phyloP scores from a whole-genome alignment of 225 moss, liverwort and hornwort species.

The Anthoceros angustus region DNA sequence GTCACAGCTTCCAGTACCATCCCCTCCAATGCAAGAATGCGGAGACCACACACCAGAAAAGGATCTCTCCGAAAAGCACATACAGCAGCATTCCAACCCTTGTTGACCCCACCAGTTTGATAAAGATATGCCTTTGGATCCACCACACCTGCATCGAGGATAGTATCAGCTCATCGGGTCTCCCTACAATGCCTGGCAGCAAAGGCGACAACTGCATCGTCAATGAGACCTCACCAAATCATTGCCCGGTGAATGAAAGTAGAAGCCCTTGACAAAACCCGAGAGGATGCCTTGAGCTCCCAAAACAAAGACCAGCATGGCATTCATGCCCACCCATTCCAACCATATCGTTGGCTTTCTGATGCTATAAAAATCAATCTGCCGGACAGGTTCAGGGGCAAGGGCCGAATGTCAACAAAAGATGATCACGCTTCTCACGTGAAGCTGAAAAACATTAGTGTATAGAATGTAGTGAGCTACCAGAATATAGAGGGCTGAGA shows the following conservation, averaged over 20 bases:
- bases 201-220: too few species aligned
- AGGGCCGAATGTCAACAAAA: background rate
- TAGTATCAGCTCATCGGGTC: background rate
- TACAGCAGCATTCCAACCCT: conserved; percentile 5
- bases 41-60: conserved; percentile 7
- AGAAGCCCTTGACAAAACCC: conserved; percentile 37
- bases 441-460: conserved; percentile 12
- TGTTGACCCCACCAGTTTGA: background rate
- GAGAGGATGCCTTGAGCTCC: conserved; percentile 33
- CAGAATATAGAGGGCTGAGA: conserved; percentile 33
- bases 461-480: conserved; percentile 8
- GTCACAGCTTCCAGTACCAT: conserved; percentile 9
- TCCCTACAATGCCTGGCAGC: too few species aligned
- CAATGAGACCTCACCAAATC: conserved; percentile 26
- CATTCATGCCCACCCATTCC: conserved; percentile 43
- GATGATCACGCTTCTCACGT: background rate
- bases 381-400: background rate
- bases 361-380: conserved; percentile 5
- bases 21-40: conserved; percentile 5
- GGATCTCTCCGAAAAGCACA: conserved; percentile 8
- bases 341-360: conserved; percentile 8
- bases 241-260: conserved; percentile 27
- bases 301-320: conserved; percentile 40
- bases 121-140: conserved; percentile 8
- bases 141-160: background rate